A percentile compares a stretch with the other conserved stretches of the same genome.
Evolutionary conservation across 495 filamentous ascomycete genomes (phyloP).

Genomic region (Penicillium canariense): DNA sequence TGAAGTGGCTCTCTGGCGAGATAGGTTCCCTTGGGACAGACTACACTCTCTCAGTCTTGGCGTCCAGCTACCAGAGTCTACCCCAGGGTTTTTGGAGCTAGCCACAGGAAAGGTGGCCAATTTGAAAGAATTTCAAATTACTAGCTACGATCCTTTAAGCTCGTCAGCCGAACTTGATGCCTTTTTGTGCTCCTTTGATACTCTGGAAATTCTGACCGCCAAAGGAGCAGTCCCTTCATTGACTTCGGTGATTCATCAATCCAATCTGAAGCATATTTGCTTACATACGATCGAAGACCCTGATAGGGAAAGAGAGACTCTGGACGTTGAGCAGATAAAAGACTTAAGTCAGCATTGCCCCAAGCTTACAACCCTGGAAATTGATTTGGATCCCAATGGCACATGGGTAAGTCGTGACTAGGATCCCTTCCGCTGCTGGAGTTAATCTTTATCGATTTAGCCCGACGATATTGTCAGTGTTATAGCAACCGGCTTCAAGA

Average conservation of each 20-base stretch:
- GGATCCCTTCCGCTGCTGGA: not conserved
- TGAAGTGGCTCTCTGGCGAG: not conserved
- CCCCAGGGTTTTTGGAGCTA: not conserved
- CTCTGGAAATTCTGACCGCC: constrained; percentile 9
- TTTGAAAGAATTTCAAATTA: constrained; percentile 3
- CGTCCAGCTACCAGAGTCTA: not conserved
- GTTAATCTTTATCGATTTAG: not conserved
- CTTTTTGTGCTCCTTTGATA: constrained; percentile 11
- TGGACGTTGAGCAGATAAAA: not conserved
- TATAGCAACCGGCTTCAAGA: constrained; percentile 1
- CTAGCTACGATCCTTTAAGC: not conserved
- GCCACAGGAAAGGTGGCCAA: not conserved
- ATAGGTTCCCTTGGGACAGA: not conserved
- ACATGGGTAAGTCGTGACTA: constrained; percentile 4
- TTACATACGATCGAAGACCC: constrained; percentile 9
- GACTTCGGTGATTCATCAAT: constrained; percentile 2
- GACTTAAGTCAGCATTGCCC: constrained; percentile 1
- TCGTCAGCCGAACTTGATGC: not conserved
- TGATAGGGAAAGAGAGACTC: not conserved
- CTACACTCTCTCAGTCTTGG: not conserved
- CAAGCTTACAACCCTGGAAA: not conserved
- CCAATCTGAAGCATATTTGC: constrained; percentile 11
- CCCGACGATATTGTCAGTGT: not conserved
- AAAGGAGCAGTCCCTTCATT: constrained; percentile 7
- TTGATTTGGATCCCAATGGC: constrained; percentile 3